Evolutionary conservation across 805 yeast species (phyloP).

Genomic region (Kregervanrija fluxuum): DNA sequence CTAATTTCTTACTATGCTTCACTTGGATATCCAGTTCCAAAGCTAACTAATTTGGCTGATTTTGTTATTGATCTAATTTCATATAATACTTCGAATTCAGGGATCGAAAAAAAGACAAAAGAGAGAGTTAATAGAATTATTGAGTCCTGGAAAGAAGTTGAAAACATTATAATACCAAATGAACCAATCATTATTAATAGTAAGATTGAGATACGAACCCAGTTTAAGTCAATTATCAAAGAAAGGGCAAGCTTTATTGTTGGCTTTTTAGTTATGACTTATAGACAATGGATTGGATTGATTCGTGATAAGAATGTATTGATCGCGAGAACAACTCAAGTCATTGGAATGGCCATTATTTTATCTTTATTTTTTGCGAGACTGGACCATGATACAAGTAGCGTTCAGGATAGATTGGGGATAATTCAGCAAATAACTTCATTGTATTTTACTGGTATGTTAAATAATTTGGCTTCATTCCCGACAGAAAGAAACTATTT

Average conservation of each 20-base stretch:
- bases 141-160: constrained; percentile 28
- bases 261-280: constrained; percentile 28
- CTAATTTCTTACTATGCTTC: constrained; percentile 41
- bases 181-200: constrained; percentile 7
- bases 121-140: constrained; percentile 34
- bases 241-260: constrained; percentile 26
- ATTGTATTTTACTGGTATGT: constrained; percentile 70
- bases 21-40: constrained; percentile 52
- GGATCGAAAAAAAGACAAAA: constrained; percentile 33
- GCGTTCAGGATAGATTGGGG: constrained; percentile 66
- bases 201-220: constrained; percentile 10
- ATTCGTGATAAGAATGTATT: constrained; percentile 49
- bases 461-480: constrained; percentile 69
- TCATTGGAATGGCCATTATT: constrained; percentile 54
- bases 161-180: background rate
- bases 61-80: constrained; percentile 65
- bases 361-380: constrained; percentile 66
- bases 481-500: constrained; percentile 70
- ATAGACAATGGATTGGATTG: constrained; percentile 37
- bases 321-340: constrained; percentile 58
- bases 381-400: constrained; percentile 36
- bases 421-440: constrained; percentile 67
- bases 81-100: constrained; percentile 38
- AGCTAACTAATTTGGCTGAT: constrained; percentile 65
- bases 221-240: constrained; percentile 25